Evolutionary conservation across 805 yeast species (phyloP).

Genomic region (Jamesozyma hellenica): DNA sequence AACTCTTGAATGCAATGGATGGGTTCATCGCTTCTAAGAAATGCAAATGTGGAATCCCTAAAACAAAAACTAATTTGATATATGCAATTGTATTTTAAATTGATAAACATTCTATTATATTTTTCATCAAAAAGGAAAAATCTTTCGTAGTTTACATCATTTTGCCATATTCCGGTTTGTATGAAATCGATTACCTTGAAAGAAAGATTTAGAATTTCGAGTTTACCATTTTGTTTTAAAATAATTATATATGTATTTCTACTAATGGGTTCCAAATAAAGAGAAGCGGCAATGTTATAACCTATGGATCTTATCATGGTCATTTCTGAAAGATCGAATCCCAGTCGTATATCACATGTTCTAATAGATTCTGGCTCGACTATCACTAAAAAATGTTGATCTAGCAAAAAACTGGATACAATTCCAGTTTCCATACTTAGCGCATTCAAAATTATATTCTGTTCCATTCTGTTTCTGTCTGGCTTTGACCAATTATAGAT

Average conservation of each 20-base stretch:
- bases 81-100: conserved; percentile 8
- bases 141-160: not conserved
- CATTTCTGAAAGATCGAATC: not conserved
- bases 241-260: conserved; percentile 10
- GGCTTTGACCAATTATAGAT: too few relatives aligned
- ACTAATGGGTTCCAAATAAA: conserved; percentile 9
- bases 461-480: not conserved
- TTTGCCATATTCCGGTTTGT: conserved; percentile 6
- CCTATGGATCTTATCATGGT: conserved; percentile 3
- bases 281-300: conserved; percentile 10
- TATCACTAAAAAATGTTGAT: not conserved
- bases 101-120: conserved; percentile 8
- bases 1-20: conserved; percentile 2
- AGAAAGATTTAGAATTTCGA: conserved; percentile 9
- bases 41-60: conserved; percentile 3
- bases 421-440: not conserved
- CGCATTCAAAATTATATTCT: not conserved
- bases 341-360: not conserved
- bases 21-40: conserved; percentile 5
- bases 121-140: conserved; percentile 9
- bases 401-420: conserved; percentile 1
- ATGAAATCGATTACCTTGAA: conserved; percentile 7
- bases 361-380: conserved; percentile 2
- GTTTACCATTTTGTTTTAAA: conserved; percentile 13
- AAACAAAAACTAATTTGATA: conserved; percentile 6